Percentiles rank a stretch among this genome's conserved stretches.
These are phyloP conservation scores for Globisporangium lucens DNA, from an alignment of 352 stramenopile species.

Conservation along the genomic window DNA sequence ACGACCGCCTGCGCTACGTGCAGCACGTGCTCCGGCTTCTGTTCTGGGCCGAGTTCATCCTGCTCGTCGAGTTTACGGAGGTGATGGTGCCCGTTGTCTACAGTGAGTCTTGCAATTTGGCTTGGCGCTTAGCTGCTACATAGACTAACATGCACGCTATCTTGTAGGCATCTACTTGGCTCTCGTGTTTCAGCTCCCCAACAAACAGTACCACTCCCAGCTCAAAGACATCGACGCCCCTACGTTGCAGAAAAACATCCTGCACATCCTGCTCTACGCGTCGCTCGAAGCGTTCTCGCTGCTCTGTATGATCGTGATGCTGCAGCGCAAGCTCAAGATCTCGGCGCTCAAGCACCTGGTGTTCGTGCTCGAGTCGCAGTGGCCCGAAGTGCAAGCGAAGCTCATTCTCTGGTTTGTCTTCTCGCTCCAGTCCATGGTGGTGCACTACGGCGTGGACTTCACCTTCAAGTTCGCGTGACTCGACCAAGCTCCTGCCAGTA, in stretches of 20 bases:
- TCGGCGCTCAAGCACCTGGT: background rate
- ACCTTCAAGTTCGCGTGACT: background rate
- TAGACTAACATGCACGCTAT: too few species aligned
- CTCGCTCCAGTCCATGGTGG: background rate
- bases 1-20: background rate
- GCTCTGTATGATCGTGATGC: background rate
- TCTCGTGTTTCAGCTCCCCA: background rate
- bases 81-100: conserved; percentile 20
- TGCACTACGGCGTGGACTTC: background rate
- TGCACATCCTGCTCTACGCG: background rate
- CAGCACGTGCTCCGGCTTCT: conserved; percentile 11
- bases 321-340: background rate
- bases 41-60: conserved; percentile 12
- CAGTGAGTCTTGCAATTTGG: background rate
- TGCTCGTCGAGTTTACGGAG: conserved; percentile 21
- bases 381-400: background rate
- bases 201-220: background rate
- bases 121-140: background rate
- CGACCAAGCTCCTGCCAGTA: too few species aligned
- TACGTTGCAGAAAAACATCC: background rate
- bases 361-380: background rate
- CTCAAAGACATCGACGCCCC: background rate
- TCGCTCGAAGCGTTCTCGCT: background rate
- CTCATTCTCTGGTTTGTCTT: background rate
- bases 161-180: too few species aligned